Evolutionary conservation across 306 rosid genomes (phyloP).

Genomic region (Prunus davidiana): DNA sequence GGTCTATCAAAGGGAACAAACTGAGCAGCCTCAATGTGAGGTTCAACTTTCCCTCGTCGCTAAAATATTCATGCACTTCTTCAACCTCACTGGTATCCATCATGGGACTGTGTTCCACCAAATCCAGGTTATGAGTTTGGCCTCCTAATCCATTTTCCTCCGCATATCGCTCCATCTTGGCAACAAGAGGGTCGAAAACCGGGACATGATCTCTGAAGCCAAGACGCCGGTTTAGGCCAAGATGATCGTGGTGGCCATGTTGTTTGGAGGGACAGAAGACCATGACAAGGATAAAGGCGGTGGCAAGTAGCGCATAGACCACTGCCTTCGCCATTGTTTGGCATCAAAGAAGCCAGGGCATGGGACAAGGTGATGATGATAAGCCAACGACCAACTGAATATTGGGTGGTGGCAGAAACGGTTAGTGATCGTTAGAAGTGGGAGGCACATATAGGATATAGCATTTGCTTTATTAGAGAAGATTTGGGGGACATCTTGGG

Average conservation of each 20-base stretch:
- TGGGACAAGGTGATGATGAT: conserved; percentile 9
- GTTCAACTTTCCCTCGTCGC: conserved; percentile 44
- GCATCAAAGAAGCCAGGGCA: not conserved
- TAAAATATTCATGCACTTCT: conserved; percentile 31
- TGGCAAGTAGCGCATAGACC: conserved; percentile 47
- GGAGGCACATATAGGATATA: conserved; percentile 10
- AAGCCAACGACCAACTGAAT: not conserved
- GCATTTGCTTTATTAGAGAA: not conserved
- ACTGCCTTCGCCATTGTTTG: conserved; percentile 65
- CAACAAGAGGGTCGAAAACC: conserved; percentile 49
- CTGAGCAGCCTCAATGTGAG: conserved; percentile 53
- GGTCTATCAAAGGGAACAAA: conserved; percentile 68
- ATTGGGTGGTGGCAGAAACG: conserved; percentile 26
- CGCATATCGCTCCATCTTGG: conserved; percentile 21
- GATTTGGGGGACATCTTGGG: not conserved
- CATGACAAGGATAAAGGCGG: conserved; percentile 50
- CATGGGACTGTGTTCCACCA: not conserved
- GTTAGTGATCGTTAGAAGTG: conserved; percentile 34
- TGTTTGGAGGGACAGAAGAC: conserved; percentile 20
- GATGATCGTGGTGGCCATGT: not conserved
- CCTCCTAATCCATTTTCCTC: conserved; percentile 3
- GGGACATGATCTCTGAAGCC: conserved; percentile 37
- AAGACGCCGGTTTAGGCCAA: conserved; percentile 43
- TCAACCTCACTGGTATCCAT: conserved; percentile 13
- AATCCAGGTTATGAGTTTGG: not conserved